Evolutionary conservation across 805 yeast species (phyloP), one percentile per base, ranked within the genome.

Genomic region (Cyberlindnera petersonii): DNA sequence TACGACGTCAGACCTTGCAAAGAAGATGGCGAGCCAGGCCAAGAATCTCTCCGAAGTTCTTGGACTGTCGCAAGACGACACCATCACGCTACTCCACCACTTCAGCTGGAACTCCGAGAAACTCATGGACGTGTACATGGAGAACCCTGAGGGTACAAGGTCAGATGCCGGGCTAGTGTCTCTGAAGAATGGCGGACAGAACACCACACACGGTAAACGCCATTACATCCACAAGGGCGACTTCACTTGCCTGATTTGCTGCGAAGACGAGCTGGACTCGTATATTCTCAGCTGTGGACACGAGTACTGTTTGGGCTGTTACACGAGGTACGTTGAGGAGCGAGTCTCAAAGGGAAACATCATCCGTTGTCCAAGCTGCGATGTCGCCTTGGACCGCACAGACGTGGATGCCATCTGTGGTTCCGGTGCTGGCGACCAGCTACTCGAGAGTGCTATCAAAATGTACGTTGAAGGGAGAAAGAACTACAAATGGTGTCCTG

Each of bases 401-500:
- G 75, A 68, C 60, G 66, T 61, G 42, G 72, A 75, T 48, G 59
- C 55, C 43, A 59, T 59, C 20, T 65, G 47, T 68, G 70, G 69
- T 1, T 42, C 50, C 13, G 57, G 59, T 8, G 50, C 58, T 6
- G 55, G 66, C 40, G 41, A 36, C 1, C 55, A 54, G 37, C 46
- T 64, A 10, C 50, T 66, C 47, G 50, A 55, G 24, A 62, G 62
- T 13, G 64, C 71, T 0, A 56, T 79, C 8, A 73, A 66, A 41
- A 58, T 67, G 20, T 80, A 70, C 52, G 72, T 82, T n/a, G 72
- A 72, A 13, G 67, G 72, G 33, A 71, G 74, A 42, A 58, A 65
- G 37, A 54, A 68, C 32, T 77, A 71, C 50, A 75, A 73, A 48
- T 81, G 87, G 83, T 89, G 98, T 59, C 96, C 96, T 0, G 81